phyloP scores from a whole-genome alignment of 2,329 filamentous ascomycete species.

The Colletotrichum aenigma region DNA sequence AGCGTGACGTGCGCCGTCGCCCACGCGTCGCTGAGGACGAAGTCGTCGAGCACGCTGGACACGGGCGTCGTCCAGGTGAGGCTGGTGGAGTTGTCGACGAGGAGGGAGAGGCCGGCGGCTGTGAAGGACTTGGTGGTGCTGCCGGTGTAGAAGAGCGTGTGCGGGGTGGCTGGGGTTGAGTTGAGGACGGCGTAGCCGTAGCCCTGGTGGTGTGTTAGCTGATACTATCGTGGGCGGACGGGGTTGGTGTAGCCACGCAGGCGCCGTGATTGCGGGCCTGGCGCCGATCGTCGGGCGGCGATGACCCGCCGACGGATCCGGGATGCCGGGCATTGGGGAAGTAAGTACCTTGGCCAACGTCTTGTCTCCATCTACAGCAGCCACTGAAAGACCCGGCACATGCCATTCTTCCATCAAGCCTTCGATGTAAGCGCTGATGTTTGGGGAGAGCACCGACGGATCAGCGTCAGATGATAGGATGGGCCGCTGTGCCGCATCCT shows the following conservation, averaged over 20 bases:
- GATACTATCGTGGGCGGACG: not conserved
- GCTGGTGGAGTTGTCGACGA: slow-evolving; percentile 43
- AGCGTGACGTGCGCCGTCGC: slow-evolving; percentile 54
- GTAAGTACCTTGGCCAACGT: slow-evolving; percentile 35
- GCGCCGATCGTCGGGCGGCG: not conserved
- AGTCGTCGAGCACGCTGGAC: slow-evolving; percentile 53
- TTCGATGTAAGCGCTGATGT: slow-evolving; percentile 21
- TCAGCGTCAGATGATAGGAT: not conserved
- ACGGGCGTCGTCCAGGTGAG: slow-evolving; percentile 53
- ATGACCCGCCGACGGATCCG: not conserved
- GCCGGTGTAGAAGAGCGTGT: slow-evolving; percentile 59
- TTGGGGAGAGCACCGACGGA: not conserved
- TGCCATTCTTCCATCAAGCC: slow-evolving; percentile 38
- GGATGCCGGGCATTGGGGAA: not conserved
- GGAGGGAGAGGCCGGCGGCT: slow-evolving; percentile 51
- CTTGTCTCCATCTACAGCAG: slow-evolving; percentile 40
- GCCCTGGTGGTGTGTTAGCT: slow-evolving; percentile 31
- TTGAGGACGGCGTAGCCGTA: slow-evolving; percentile 40
- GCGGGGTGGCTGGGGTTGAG: slow-evolving; percentile 39
- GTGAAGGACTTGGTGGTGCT: slow-evolving; percentile 63
- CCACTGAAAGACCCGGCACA: slow-evolving; percentile 45
- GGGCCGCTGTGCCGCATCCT: not conserved
- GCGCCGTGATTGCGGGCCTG: not conserved
- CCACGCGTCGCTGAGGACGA: slow-evolving; percentile 50
- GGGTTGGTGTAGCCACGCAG: not conserved